A percentile compares a stretch with the other conserved stretches of the same genome.
Conservation (phyloP, 148 eudicot genomes). For the Rheum nobile region DNA sequence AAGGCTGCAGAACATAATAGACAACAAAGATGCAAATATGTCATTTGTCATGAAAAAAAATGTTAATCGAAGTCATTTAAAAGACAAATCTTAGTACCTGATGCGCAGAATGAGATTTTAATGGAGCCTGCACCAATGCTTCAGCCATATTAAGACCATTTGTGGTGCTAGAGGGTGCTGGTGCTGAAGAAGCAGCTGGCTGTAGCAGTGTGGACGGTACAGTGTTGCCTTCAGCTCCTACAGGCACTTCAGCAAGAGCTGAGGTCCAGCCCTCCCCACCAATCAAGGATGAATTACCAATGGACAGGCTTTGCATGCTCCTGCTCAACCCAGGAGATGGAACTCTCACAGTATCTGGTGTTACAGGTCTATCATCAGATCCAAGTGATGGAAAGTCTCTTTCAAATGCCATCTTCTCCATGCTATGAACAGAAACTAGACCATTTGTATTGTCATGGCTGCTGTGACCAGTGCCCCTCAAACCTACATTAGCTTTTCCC, state of each 20-base stretch:
- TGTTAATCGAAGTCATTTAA: neutral
- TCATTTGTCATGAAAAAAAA: neutral
- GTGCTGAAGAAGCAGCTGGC: slow-evolving; percentile 14
- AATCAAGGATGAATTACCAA: slow-evolving; percentile 39
- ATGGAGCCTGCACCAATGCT: slow-evolving; percentile 67
- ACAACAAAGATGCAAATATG: neutral
- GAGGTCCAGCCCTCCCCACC: slow-evolving; percentile 90
- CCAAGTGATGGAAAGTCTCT: slow-evolving; percentile 74
- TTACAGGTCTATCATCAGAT: slow-evolving; percentile 53
- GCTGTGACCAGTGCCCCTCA: slow-evolving; percentile 19
- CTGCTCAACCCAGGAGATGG: slow-evolving; percentile 61
- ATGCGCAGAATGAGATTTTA: slow-evolving; percentile 33
- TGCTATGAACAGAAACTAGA: slow-evolving; percentile 24
- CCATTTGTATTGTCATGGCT: slow-evolving; percentile 28
- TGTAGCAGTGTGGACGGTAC: slow-evolving; percentile 23
- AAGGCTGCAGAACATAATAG: slow-evolving; percentile 22
- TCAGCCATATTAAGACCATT: slow-evolving; percentile 79
- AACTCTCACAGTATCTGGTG: slow-evolving; percentile 43
- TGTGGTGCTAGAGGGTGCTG: slow-evolving; percentile 25
- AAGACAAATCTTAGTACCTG: slow-evolving; percentile 35
- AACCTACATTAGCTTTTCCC: slow-evolving; percentile 21
- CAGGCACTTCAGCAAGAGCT: slow-evolving; percentile 79
- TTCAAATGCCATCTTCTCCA: slow-evolving; percentile 47
- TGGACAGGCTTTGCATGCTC: slow-evolving; percentile 50
- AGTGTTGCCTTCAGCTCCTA: slow-evolving; percentile 29